Conservation (phyloP, 2,329 filamentous ascomycete genomes). For the Trichoderma oligosporum region DNA sequence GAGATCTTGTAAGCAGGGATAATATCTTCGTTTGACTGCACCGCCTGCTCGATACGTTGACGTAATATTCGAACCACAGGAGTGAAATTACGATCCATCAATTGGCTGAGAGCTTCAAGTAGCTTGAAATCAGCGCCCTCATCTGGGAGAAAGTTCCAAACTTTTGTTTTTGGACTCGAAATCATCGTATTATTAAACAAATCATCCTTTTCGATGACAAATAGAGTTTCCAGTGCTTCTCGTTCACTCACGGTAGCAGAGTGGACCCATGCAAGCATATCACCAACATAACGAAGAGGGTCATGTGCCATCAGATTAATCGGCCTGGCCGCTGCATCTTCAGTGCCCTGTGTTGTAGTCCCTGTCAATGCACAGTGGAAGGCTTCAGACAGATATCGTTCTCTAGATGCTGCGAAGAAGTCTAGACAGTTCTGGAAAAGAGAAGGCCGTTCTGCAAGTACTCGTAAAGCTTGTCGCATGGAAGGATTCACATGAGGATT, state of each 20-base stretch:
- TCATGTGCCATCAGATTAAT: conserved; percentile 95
- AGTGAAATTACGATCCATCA: conserved; percentile 81
- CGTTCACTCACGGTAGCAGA: conserved; percentile 90
- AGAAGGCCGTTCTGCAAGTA: conserved; percentile 82
- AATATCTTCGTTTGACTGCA: conserved; percentile 87
- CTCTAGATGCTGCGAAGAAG: conserved; percentile 85
- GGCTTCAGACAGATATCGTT: conserved; percentile 79
- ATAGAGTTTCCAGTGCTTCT: conserved; percentile 86
- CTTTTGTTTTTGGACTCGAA: conserved; percentile 74
- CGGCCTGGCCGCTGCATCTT: conserved; percentile 68
- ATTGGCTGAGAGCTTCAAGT: conserved; percentile 72
- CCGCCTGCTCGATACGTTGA: conserved; percentile 84
- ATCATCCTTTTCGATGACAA: conserved; percentile 85
- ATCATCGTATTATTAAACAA: conserved; percentile 73
- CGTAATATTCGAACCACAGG: conserved; percentile 80
- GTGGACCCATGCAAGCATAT: conserved; percentile 97
- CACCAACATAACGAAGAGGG: conserved; percentile 83
- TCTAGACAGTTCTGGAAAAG: conserved; percentile 92
- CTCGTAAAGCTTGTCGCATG: conserved; percentile 77
- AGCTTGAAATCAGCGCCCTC: conserved; percentile 69
- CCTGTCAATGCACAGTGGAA: conserved; percentile 89
- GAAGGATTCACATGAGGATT: conserved; percentile 87
- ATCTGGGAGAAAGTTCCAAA: conserved; percentile 68
- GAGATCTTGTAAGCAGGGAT: conserved; percentile 85
- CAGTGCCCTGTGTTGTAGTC: conserved; percentile 52